Evolutionary conservation across 345 rosid genomes (phyloP).

Genomic region (Gossypium ekmanianum): DNA sequence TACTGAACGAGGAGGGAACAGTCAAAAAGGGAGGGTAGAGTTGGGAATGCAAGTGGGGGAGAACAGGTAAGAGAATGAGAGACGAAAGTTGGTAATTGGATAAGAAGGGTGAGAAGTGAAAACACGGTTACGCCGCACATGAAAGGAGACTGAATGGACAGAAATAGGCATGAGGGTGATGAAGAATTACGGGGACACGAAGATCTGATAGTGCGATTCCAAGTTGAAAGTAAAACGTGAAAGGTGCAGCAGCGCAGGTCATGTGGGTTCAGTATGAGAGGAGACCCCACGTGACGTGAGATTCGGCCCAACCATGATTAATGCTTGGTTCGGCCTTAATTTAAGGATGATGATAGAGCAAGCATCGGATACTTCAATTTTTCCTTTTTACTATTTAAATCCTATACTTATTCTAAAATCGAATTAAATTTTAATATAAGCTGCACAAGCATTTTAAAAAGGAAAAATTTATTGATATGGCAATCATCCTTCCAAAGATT

Average conservation of each 20-base stretch:
- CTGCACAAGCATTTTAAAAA: too few species aligned
- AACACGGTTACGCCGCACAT: not conserved
- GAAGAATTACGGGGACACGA: constrained; percentile 25
- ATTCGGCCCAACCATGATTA: not conserved
- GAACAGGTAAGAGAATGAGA: not conserved
- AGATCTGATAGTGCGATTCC: constrained; percentile 32
- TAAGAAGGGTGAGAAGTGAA: not conserved
- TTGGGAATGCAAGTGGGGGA: not conserved
- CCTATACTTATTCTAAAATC: too few species aligned
- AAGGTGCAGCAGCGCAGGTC: not conserved
- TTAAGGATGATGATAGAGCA: too few species aligned
- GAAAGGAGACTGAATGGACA: not conserved
- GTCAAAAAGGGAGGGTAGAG: constrained; percentile 24
- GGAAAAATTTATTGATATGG: too few species aligned
- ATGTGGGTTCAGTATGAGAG: constrained; percentile 2
- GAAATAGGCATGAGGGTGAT: constrained; percentile 7
- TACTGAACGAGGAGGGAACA: constrained; percentile 15
- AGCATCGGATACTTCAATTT: not conserved
- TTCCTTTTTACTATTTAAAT: too few species aligned
- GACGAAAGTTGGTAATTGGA: not conserved
- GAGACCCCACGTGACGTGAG: not conserved
- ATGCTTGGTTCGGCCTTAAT: not conserved
- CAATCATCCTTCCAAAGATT: too few species aligned
- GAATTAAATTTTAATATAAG: too few species aligned
- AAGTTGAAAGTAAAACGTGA: not conserved